Evolutionary conservation across 2,329 filamentous ascomycete species (phyloP), one percentile per base, ranked within the genome.

Genomic region (Xylaria sp.): DNA sequence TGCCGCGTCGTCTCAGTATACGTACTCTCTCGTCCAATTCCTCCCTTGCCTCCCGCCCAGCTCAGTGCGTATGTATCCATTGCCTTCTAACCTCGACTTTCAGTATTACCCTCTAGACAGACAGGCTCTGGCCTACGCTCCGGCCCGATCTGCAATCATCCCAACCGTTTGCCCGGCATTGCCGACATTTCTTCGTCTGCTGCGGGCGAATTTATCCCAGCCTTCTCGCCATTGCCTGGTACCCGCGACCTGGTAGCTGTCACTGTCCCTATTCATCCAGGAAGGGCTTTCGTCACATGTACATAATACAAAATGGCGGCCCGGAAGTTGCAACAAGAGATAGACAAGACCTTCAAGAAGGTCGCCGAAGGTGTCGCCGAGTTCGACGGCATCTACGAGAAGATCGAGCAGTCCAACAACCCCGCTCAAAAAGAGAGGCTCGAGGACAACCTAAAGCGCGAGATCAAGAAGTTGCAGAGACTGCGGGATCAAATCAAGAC

Each of bases 321-420:
- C 77, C 89, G 95, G 78, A 99, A 99, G 85, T 87, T 97, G 73
- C 92, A 95, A 78, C 94, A 98, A 82, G 95, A 99, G 82, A 94
- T 98, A 74, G 95, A 99, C 76, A 97, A 97, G 83, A 96, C 92
- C 87, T 98, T 97, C 88, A 99, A 99, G 82, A 96, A 96, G 84
- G 94, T 98, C 74, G 86, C 88, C 50, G 94, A 98, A 82, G 95
- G 95, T 57, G 93, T 98, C 58, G 84, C 88, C 66, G 91, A 94
- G 68, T 99, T 99, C 78, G 93, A 98, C 76, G 85, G 84, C 74
- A 97, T 98, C 74, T 96, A 98, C 81, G 95, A 98, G 72, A 99
- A 99, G 87, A 96, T 99, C 69, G 91, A 94, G 74, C 89, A 94
- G 71, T 93, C 93, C 56, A 92, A 88, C 74, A 98, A 97, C 81